Evolutionary conservation across 1,284 basidiomycete species (phyloP).

Genomic region (Malassezia cuniculi): DNA sequence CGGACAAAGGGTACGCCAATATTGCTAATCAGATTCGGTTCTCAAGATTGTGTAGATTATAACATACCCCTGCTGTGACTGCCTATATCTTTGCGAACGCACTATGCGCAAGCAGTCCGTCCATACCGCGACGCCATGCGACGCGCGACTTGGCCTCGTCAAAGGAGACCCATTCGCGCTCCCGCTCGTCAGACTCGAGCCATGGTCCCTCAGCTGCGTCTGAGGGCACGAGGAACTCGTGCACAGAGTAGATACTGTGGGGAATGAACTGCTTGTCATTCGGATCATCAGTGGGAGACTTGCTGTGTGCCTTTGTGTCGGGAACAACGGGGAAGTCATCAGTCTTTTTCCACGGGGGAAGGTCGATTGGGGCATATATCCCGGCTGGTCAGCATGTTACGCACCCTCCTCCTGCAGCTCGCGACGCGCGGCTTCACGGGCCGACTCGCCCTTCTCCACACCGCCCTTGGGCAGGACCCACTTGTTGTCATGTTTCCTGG

Average conservation of each 20-base stretch:
- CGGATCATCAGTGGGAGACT: slow-evolving; percentile 14
- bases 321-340: background rate
- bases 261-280: slow-evolving; percentile 20
- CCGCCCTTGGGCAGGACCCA: slow-evolving; percentile 41
- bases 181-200: slow-evolving; percentile 29
- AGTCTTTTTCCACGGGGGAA: background rate
- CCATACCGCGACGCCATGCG: slow-evolving; percentile 21
- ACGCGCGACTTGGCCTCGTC: slow-evolving; percentile 20
- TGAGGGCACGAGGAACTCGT: slow-evolving; percentile 18
- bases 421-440: slow-evolving; percentile 23
- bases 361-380: background rate
- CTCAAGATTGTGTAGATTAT: background rate
- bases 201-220: slow-evolving; percentile 13
- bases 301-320: slow-evolving; percentile 34
- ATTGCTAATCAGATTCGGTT: background rate
- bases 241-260: slow-evolving; percentile 22
- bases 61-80: background rate
- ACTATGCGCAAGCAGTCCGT: slow-evolving; percentile 3
- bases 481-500: slow-evolving; percentile 27
- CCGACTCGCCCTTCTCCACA: slow-evolving; percentile 27
- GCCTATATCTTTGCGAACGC: background rate
- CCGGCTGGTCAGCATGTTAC: slow-evolving; percentile 7
- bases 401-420: slow-evolving; percentile 39
- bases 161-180: slow-evolving; percentile 16
- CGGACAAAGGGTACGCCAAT: slow-evolving; percentile 8